phyloP scores from a whole-genome alignment of 2,329 filamentous ascomycete species.

The Hypoxylon sp. region DNA sequence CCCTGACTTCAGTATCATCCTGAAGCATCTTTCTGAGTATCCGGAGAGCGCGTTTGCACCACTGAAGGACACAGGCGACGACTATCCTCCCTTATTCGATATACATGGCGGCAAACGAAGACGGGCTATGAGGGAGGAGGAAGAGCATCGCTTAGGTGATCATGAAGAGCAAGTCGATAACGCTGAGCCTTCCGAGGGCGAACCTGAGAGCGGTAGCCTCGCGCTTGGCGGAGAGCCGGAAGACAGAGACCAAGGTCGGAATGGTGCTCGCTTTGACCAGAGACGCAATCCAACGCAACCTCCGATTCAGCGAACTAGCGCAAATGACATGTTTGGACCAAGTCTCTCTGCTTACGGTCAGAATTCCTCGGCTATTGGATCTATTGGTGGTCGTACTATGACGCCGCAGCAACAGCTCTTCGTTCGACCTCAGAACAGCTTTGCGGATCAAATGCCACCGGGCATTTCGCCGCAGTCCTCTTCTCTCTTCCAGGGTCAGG shows the following conservation, averaged over 20 bases:
- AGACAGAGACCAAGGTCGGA: constrained; percentile 73
- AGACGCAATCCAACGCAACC: constrained; percentile 80
- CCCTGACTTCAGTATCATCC: constrained; percentile 48
- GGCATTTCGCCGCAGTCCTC: constrained; percentile 68
- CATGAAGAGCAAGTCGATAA: constrained; percentile 64
- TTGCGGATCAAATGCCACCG: constrained; percentile 72
- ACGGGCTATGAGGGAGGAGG: constrained; percentile 81
- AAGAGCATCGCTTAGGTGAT: constrained; percentile 67
- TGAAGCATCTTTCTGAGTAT: constrained; percentile 47
- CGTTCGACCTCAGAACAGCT: constrained; percentile 74
- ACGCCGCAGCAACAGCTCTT: constrained; percentile 86
- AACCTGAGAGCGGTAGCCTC: constrained; percentile 84
- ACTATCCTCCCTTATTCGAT: constrained; percentile 85
- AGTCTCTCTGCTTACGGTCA: constrained; percentile 66
- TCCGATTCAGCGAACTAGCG: constrained; percentile 77
- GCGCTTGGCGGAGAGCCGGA: constrained; percentile 95
- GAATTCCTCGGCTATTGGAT: constrained; percentile 65
- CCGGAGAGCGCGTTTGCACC: constrained; percentile 59
- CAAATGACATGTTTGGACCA: constrained; percentile 69
- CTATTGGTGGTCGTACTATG: constrained; percentile 78
- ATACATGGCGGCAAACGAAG: constrained; percentile 85
- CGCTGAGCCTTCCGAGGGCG: constrained; percentile 74
- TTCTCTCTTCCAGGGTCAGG: constrained; percentile 70
- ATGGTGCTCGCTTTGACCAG: constrained; percentile 67
- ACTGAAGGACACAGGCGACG: constrained; percentile 44